Evolutionary conservation across 495 filamentous ascomycete genomes (phyloP), one percentile per base, ranked within the genome.

Genomic region (Pseudotulostoma volvatum): DNA sequence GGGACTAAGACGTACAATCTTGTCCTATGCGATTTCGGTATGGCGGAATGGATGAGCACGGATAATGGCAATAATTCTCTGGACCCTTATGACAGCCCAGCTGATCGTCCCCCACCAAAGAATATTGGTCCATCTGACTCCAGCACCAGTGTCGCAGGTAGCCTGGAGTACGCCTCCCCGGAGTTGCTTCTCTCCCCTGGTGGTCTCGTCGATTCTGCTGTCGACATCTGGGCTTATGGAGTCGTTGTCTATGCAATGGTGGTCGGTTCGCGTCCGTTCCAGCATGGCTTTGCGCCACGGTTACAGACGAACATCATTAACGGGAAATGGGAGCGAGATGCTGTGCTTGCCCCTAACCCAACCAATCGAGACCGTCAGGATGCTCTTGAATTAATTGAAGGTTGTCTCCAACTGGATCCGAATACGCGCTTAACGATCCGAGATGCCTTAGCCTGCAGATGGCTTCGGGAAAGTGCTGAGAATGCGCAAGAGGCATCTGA

Each of bases 221-320:
- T 74, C 9, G 79, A 84, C 49, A 64, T 84, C 7, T 84, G 80
- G 79, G 77, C 79, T 0, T 81, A 73, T 44, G 79, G 79, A 7
- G 75, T 83, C 5, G 68, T 78, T 11, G 57, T 77, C 1, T 83
- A 71, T 41, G 63, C 73, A 4, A 53, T 81, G 3, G 51, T 79
- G 9, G 72, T 75, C 1, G 79, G 77, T n/a, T 68, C 66, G 7
- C 65, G 81, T 3, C 79, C 79, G 0, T 84, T 84, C 53, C 64
- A 73, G 25, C 68, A 81, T 41, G 49, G 64, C 0, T 71, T 83
- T 34, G 56, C 69, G 18, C 68, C 72, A 25, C 72, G 71, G 31
- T 62, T 80, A 19, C 64, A 65, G 39, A 58, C 68, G 39, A 69
- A 72, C 54, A 83, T 84, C 36, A 37, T 71, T 13, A 60, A 54